Evolutionary conservation across 306 rosid species (phyloP).

Genomic region (Rosa persica): DNA sequence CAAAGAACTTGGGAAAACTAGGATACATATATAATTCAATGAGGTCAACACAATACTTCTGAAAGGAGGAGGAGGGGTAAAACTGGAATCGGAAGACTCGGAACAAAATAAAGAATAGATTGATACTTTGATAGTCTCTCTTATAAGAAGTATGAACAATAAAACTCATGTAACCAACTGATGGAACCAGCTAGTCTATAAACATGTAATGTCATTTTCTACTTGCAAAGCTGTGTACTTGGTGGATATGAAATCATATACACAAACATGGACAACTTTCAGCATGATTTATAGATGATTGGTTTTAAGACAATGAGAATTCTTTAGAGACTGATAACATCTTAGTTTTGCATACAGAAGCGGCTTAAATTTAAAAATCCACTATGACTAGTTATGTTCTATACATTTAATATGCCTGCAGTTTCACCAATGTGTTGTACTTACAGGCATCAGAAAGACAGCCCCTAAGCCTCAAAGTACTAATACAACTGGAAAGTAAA

Average conservation of each 20-base stretch:
- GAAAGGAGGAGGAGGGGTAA: background rate
- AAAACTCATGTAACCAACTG: background rate
- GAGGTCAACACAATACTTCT: background rate
- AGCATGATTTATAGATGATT: background rate
- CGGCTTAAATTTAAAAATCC: background rate
- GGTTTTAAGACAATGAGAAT: background rate
- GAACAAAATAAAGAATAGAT: slow-evolving; percentile 2
- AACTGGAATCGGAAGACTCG: background rate
- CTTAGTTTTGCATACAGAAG: background rate
- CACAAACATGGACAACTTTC: background rate
- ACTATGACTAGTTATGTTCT: background rate
- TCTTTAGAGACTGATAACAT: background rate
- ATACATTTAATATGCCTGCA: slow-evolving; percentile 2
- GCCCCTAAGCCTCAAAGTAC: background rate
- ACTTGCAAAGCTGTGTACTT: background rate
- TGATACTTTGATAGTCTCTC: background rate
- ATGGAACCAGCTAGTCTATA: background rate
- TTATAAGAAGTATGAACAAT: background rate
- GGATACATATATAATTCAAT: background rate
- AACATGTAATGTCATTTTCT: background rate
- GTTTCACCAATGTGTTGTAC: background rate
- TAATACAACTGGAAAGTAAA: background rate
- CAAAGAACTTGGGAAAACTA: background rate
- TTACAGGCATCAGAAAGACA: background rate
- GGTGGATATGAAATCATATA: background rate